Percentiles rank a stretch among this genome's conserved stretches.
Evolutionary conservation across 208 protist species (phyloP).

Genomic region (Trichomonas tenax): DNA sequence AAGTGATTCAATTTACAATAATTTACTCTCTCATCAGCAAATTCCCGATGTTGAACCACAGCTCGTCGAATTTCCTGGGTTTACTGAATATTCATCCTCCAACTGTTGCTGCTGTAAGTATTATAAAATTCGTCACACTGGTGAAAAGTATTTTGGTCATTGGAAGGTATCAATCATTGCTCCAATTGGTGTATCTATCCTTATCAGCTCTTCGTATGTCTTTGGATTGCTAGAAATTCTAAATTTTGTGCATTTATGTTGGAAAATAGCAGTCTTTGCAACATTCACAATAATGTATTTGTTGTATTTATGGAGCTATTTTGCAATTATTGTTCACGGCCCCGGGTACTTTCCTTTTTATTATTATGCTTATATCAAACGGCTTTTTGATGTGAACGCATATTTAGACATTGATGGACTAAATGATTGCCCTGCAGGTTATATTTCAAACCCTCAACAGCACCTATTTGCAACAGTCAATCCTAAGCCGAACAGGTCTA

Average conservation of each 20-base stretch:
- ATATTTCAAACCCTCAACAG: background rate
- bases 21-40: no score
- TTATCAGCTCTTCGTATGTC: background rate
- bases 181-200: background rate
- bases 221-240: background rate
- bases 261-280: background rate
- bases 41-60: no score
- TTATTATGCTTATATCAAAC: background rate
- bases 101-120: background rate
- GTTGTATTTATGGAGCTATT: background rate
- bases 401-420: background rate
- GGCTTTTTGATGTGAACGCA: background rate
- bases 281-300: background rate
- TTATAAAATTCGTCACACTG: background rate
- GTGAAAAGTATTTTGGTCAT: background rate
- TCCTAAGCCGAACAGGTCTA: background rate
- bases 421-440: background rate
- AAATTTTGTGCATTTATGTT: background rate
- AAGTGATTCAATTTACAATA: no score
- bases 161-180: background rate
- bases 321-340: background rate
- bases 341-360: slow-evolving; percentile 13
- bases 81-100: background rate
- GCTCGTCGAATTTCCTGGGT: background rate
- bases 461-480: background rate